Evolutionary conservation across 805 yeast genomes (phyloP).

Genomic region (Wickerhamomyces xylosicus): DNA sequence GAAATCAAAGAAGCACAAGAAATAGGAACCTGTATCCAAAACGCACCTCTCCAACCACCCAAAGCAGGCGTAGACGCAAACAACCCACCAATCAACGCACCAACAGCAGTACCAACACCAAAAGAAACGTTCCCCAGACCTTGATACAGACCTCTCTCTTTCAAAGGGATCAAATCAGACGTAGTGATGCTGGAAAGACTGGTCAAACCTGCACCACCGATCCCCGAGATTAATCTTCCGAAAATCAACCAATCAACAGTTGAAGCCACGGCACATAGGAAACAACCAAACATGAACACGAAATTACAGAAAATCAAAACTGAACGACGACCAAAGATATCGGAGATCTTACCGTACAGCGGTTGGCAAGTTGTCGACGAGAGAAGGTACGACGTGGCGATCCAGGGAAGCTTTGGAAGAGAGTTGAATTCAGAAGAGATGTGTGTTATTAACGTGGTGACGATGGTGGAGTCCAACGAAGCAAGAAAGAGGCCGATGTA

Average conservation of each 20-base stretch:
- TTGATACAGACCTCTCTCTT: conserved; percentile 74
- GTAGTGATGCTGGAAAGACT: conserved; percentile 64
- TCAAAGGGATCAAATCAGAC: conserved; percentile 67
- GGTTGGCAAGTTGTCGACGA: conserved; percentile 71
- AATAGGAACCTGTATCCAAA: conserved; percentile 42
- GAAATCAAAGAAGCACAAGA: conserved; percentile 32
- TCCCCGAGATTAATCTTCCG: conserved; percentile 65
- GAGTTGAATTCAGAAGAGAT: conserved; percentile 64
- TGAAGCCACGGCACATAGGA: conserved; percentile 42
- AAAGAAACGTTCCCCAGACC: conserved; percentile 71
- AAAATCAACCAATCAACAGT: conserved; percentile 36
- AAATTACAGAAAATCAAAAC: conserved; percentile 40
- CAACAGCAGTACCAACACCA: conserved; percentile 68
- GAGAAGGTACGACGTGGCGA: conserved; percentile 59
- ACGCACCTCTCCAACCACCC: conserved; percentile 43
- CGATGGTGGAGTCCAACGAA: conserved; percentile 59
- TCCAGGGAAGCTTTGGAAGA: conserved; percentile 57
- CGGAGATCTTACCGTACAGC: conserved; percentile 58
- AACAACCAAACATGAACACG: conserved; percentile 47
- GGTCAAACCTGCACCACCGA: conserved; percentile 86
- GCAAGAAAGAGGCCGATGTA: conserved; percentile 44
- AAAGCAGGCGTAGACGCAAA: conserved; percentile 26
- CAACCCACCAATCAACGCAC: conserved; percentile 56
- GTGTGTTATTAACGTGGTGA: conserved; percentile 51
- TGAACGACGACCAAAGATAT: conserved; percentile 58